Evolutionary conservation across 805 yeast genomes (phyloP).

Genomic region (Pichia occidentalis): DNA sequence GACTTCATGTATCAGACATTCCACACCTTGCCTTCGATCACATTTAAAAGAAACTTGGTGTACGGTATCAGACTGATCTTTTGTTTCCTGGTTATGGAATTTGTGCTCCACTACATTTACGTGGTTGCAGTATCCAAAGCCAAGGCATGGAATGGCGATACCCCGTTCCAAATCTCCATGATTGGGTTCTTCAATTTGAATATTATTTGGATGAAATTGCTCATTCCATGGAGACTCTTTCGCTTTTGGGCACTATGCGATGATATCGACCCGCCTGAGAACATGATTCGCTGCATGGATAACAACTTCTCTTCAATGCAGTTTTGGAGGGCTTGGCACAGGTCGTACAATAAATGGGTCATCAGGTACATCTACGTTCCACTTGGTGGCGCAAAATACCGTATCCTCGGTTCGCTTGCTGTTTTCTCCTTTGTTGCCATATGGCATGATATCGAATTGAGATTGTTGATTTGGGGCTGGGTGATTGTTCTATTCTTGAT

Average conservation of each 20-base stretch:
- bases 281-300: slow-evolving; percentile 93
- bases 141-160: slow-evolving; percentile 81
- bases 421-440: slow-evolving; percentile 94
- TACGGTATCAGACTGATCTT: slow-evolving; percentile 66
- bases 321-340: slow-evolving; percentile 99
- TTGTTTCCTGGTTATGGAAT: slow-evolving; percentile 84
- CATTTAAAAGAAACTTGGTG: slow-evolving; percentile 41
- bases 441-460: slow-evolving; percentile 96
- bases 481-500: slow-evolving; percentile 74
- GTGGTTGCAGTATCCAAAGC: slow-evolving; percentile 90
- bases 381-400: slow-evolving; percentile 70
- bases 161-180: slow-evolving; percentile 94
- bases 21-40: slow-evolving; percentile 54
- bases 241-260: slow-evolving; percentile 91
- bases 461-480: slow-evolving; percentile 94
- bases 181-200: slow-evolving; percentile 85
- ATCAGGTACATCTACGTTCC: slow-evolving; percentile 86
- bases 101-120: slow-evolving; percentile 77
- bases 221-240: slow-evolving; percentile 95
- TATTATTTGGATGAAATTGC: slow-evolving; percentile 85
- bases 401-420: slow-evolving; percentile 70
- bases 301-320: slow-evolving; percentile 88
- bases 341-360: slow-evolving; percentile 88
- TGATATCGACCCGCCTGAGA: slow-evolving; percentile 93
- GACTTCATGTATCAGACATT: slow-evolving; percentile 76